phyloP scores from a whole-genome alignment of 2,329 filamentous ascomycete genomes.

The Phoma herbarum region DNA sequence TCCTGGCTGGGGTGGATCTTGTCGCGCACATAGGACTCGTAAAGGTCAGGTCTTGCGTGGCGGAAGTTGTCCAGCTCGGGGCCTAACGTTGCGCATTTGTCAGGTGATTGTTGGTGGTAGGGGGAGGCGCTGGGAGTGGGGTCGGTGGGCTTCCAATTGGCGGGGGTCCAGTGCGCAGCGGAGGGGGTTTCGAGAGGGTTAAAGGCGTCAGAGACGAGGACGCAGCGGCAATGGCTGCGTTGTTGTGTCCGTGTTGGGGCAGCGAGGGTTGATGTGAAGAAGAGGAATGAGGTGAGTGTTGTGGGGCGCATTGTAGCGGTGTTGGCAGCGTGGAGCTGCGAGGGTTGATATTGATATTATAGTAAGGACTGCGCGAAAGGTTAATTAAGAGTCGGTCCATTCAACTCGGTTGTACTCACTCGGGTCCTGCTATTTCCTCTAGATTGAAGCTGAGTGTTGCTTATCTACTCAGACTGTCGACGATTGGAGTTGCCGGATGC shows the following conservation, averaged over 20 bases:
- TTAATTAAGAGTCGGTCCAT: not conserved
- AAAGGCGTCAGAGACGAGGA: constrained; percentile 31
- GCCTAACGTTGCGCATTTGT: constrained; percentile 37
- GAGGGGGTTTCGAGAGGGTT: constrained; percentile 30
- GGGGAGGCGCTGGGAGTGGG: constrained; percentile 24
- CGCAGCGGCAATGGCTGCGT: constrained; percentile 43
- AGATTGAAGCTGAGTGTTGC: not conserved
- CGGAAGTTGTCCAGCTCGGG: constrained; percentile 40
- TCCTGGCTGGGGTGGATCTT: constrained; percentile 6
- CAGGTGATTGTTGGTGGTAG: constrained; percentile 13
- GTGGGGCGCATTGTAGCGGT: constrained; percentile 17
- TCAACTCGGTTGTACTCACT: constrained; percentile 1
- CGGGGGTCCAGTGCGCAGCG: constrained; percentile 32
- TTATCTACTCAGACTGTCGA: not conserved
- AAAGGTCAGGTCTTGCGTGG: constrained; percentile 37
- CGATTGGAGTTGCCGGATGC: constrained; percentile 2
- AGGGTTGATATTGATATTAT: not conserved
- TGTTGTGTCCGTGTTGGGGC: constrained; percentile 32
- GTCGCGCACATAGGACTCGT: constrained; percentile 34
- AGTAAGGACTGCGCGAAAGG: not conserved
- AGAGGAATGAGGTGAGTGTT: constrained; percentile 27
- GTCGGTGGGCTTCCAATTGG: constrained; percentile 20
- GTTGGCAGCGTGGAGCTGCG: not conserved
- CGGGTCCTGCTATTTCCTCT: not conserved
- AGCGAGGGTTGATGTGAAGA: constrained; percentile 24